phyloP scores from a whole-genome alignment of 331 rosid species.

The Ulmus americana region DNA sequence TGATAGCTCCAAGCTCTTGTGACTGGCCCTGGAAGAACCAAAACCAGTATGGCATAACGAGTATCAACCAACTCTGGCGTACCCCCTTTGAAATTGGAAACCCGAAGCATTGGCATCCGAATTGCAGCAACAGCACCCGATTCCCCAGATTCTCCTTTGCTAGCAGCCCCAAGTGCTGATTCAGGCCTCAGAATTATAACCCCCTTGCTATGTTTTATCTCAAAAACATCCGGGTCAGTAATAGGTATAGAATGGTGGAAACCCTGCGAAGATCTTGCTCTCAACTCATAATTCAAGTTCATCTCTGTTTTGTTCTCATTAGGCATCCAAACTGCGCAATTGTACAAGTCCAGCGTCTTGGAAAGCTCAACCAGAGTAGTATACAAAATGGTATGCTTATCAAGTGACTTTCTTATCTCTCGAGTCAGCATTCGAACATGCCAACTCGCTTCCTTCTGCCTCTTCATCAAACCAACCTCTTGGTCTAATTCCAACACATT shows the following conservation, averaged over 20 bases:
- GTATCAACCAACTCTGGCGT: conserved; percentile 69
- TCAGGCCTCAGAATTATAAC: conserved; percentile 57
- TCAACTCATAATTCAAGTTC: conserved; percentile 70
- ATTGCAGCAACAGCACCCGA: conserved; percentile 63
- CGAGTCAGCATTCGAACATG: conserved; percentile 75
- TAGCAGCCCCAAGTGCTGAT: conserved; percentile 56
- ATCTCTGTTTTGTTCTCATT: conserved; percentile 45
- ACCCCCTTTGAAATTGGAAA: conserved; percentile 75
- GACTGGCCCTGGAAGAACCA: conserved; percentile 51
- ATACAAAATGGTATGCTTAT: conserved; percentile 64
- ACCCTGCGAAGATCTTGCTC: conserved; percentile 22
- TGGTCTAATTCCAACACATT: conserved; percentile 71
- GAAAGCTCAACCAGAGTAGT: conserved; percentile 79
- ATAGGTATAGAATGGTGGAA: conserved; percentile 39
- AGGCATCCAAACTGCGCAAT: conserved; percentile 87
- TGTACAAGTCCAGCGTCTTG: conserved; percentile 54
- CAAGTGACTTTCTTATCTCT: conserved; percentile 64
- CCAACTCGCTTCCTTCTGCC: conserved; percentile 68
- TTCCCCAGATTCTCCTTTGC: conserved; percentile 48
- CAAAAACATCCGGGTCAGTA: conserved; percentile 49
- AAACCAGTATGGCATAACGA: conserved; percentile 57
- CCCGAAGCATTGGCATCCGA: conserved; percentile 72
- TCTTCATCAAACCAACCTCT: conserved; percentile 80
- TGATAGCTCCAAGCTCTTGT: conserved; percentile 48
- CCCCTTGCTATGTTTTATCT: conserved; percentile 44